Base-by-base conservation (phyloP, 805 yeast genomes). In the Nakazawaea wickerhamii region DNA sequence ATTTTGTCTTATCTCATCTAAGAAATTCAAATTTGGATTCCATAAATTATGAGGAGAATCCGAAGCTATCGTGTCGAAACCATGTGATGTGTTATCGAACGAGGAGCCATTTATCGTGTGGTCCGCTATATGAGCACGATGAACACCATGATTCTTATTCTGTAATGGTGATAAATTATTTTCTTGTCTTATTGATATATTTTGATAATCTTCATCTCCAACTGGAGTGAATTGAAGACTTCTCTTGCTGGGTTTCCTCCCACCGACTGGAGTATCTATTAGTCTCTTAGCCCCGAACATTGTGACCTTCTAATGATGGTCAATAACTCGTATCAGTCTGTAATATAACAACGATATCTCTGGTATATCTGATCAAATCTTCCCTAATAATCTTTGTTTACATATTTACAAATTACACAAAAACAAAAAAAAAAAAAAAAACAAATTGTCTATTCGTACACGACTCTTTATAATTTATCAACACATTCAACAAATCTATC, bases 401-500 rank as follows among this genome's bases (percentile, higher is more conserved):
- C 28, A 33, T 37, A 13, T 34, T 37, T 22, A 21, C 10, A 13
- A 25, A 20, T 28, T 28, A 8, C 31, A 28, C 11, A 28, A 10
- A 10, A 10, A 28, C 31, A 11, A 26, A 20, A 14, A 21, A 31
- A 17, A 34, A n/a, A 14, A 22, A 15, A 28, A 17, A 43, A 14
- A 15, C 28, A 14, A 27, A 28, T 42, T 31, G 10, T 22, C 32
- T 19, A 18, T 25, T 20, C 13, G 19, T 33, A 35, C 30, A n/a
- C 33, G 18, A 25, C 30, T n/a, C 21, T 14, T 18, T 15, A 20
- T 20, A 22, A 38, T 13, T 15, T 40, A 13, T 51, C 44, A 28
- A 67, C 63, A 17, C 67, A 66, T 5, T 46, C 46, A n/a, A 70
- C 71, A 55, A 88, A 86, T 5, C 54, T 57, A 11, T 73, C 67